Evolutionary conservation across 805 yeast genomes (phyloP), one percentile per base, ranked within the genome.

Genomic region (Lipomyces japonicus): DNA sequence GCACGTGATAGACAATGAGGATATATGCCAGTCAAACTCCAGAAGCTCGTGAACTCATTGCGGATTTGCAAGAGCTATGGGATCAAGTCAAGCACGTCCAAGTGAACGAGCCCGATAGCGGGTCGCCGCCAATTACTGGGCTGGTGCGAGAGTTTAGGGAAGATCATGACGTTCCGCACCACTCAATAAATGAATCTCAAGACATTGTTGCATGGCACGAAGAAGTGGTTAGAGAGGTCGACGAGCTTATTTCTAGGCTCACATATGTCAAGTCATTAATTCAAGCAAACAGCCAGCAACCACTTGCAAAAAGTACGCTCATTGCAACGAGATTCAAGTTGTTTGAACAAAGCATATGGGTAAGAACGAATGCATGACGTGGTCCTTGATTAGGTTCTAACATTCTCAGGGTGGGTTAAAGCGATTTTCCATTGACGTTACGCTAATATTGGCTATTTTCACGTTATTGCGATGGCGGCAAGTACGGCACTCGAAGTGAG

Each of bases 61-160:
- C 72, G 39, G 93, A 86, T 60, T 73, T 87, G 57, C 90, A 85
- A 63, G 77, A 74, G 57, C 68, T 83, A 37, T 86, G 90, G 89
- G 84, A 81, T 64, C 88, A 81, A 63, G 79, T 83, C 52, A 79
- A 77, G 58, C 79, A 79, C 59, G 57, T 69, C 47, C 56, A 55
- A 6, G 64, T 62, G 18, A 48, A 59, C 3, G 58, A 39, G n/a
- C 25, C 51, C 19, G 53, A 41, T 22, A 49, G 53, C 6, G 42
- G 43, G 26, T 25, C 55, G 19, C 39, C 42, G 4, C 25, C 58
- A 16, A 31, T 32, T 22, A 16, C 36, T 16, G 14, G 10, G 32
- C 32, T 14, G 14, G 14, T 28, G 32, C 32, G 14, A 36, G 16
- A 28, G 22, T 18, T 16, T 19, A 42, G n/a, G 18, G 47, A 19